Evolutionary conservation across 768 basidiomycete genomes (phyloP), one percentile per base, ranked within the genome.

Genomic region (Botryobasidium botryosum): DNA sequence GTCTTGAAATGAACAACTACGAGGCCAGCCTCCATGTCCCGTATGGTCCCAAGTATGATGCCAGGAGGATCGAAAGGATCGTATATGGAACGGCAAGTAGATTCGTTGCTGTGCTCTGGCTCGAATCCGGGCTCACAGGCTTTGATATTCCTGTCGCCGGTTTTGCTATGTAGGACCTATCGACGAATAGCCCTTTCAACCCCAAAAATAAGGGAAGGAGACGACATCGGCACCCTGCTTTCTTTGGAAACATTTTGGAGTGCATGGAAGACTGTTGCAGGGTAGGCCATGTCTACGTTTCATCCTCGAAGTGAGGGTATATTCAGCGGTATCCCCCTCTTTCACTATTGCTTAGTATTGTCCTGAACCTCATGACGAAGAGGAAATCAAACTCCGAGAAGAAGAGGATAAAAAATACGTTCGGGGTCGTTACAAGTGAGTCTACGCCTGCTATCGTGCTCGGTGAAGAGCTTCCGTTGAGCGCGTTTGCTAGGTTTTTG

Each of bases 221-320:
- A 2, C 64, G 77, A 3, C 75, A 78, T 61, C 71, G 74, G 25
- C 74, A 78, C 50, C 68, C 71, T 6, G 74, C 74, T 1, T 77
- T 74, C 57, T 75, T 76, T 48, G 75, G 75, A 5, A 71, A 66
- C 0, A 65, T 71, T 53, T 52, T 64, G 41, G 74, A 78, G 47
- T 70, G 69, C 38, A 44, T 76, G 18, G 72, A 70, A 48, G 76
- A 77, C 43, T 75, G 74, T 50, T 77, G 75, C 56, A 73, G n/a
- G n/a, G n/a, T n/a, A n/a, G n/a, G n/a, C n/a, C n/a, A n/a, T n/a
- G n/a, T n/a, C n/a, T n/a, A n/a, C 72, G 64, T 72, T 72, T 48
- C 6, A 49, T 51, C 15, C 23, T 25, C 24, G 27, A 5, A 1
- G 6, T 32, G 33, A 26, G 27, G 18, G 2, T 20, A 1, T 21